A percentile compares a stretch with the other conserved stretches of the same genome.
Evolutionary conservation across 768 basidiomycete species (phyloP).

Genomic region (Lactifluus pinguis): DNA sequence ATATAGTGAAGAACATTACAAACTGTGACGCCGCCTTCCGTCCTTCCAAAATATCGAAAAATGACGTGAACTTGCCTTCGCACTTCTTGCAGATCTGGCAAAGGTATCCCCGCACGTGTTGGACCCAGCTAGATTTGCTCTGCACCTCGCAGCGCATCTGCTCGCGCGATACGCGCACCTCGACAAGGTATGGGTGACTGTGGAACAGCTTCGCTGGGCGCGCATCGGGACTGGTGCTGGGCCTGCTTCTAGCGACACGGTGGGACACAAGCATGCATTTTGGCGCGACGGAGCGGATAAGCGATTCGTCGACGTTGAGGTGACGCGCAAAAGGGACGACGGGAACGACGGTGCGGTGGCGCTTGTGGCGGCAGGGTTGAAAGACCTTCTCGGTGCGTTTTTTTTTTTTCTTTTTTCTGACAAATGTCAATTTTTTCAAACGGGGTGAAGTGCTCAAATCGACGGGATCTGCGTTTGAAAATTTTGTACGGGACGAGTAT

Average conservation of each 20-base stretch:
- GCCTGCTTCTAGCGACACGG: conserved; percentile 20
- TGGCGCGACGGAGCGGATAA: conserved; percentile 88
- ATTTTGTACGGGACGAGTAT: conserved; percentile 77
- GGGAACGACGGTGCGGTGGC: conserved; percentile 8
- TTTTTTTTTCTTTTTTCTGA: not conserved
- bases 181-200: conserved; percentile 54
- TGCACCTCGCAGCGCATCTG: conserved; percentile 79
- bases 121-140: conserved; percentile 73
- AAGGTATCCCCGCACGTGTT: conserved; percentile 87
- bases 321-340: conserved; percentile 21
- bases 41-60: too few species aligned
- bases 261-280: conserved; percentile 73
- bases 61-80: not conserved
- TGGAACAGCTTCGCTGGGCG: conserved; percentile 80
- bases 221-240: conserved; percentile 64
- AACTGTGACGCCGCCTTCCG: conserved; percentile 24
- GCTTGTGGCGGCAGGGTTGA: conserved; percentile 41
- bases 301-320: conserved; percentile 51
- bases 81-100: conserved; percentile 49
- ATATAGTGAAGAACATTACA: conserved; percentile 34
- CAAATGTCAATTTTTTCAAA: too few species aligned
- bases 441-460: conserved; percentile 74
- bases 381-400: conserved; percentile 71
- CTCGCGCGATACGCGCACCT: conserved; percentile 76
- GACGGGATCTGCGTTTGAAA: conserved; percentile 75